Evolutionary conservation across 768 basidiomycete genomes (phyloP), one percentile per base, ranked within the genome.

Genomic region (Panellus pusillus): DNA sequence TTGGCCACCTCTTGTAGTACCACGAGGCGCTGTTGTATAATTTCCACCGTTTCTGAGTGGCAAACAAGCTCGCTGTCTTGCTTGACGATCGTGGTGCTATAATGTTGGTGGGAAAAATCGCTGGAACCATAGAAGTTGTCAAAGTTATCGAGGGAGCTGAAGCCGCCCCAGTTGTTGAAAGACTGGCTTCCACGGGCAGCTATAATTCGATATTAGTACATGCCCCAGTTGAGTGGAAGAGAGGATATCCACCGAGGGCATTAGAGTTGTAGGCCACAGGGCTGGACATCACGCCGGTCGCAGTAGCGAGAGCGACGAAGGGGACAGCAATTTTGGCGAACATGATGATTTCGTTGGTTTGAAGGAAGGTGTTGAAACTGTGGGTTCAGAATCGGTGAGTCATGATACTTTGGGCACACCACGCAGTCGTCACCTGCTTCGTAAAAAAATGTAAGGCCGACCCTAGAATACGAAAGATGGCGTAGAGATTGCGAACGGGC

Each of bases 1-100:
- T 78, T 78, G 39, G 74, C 76, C 70, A 77, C 74, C 66, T 78
- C 77, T 56, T 74, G 74, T 32, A 78, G 66, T 50, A 80, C 70
- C 42, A 72, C 68, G 15, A 79, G 71, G 7, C 72, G 72, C 52
- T 80, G 78, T 57, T 80, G 78, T 55, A 78, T 68, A 66, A 80
- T 72, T 31, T 67, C 66, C 43, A 77, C 62, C 19, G 59, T 47
- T 59, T 74, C 62, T 13, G 67, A 63, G 55, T 68, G 72, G 70
- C 76, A 78, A 48, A 76, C 75, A 19, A 78, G 52, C 44, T 72
- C 65, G 17, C 69, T 50, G 57, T 74, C 66, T 43, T 72, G 63
- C 44, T 73, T 66, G 4, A 74, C 67, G 44, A 77, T 60, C 32
- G 66, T 62, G 50, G 70, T 65, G 47, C 61, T 64, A 64, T 66